Evolutionary conservation across 2,329 filamentous ascomycete species (phyloP).

Genomic region (Waltergamsia citrina): DNA sequence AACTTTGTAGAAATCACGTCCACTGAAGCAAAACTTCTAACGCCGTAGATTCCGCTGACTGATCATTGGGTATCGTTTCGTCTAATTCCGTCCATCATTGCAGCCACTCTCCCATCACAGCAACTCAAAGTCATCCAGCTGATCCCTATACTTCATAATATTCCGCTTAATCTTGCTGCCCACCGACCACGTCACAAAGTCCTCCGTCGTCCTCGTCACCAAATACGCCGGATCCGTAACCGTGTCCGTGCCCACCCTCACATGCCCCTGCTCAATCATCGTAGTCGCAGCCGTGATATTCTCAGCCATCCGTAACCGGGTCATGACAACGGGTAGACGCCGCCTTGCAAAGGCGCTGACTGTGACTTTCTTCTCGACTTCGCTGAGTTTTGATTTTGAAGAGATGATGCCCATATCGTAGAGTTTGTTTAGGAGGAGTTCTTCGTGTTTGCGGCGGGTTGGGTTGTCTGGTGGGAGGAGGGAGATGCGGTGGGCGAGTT

Average conservation of each 20-base stretch:
- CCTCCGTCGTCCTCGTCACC: constrained; percentile 83
- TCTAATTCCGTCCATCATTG: neutral
- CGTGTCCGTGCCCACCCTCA: constrained; percentile 82
- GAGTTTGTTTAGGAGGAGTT: constrained; percentile 81
- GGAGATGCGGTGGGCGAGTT: constrained; percentile 81
- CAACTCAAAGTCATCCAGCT: constrained; percentile 92
- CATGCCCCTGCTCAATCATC: constrained; percentile 90
- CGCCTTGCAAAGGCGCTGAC: constrained; percentile 83
- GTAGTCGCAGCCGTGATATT: constrained; percentile 76
- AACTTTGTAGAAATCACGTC: too few relatives aligned
- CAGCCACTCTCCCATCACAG: constrained; percentile 39
- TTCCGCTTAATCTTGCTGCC: constrained; percentile 96
- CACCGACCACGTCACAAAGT: constrained; percentile 94
- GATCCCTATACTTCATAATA: constrained; percentile 89
- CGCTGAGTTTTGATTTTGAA: constrained; percentile 65
- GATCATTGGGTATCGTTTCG: too few relatives aligned
- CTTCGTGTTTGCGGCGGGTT: constrained; percentile 74
- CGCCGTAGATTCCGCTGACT: too few relatives aligned
- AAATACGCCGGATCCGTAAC: constrained; percentile 85
- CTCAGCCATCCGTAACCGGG: constrained; percentile 82
- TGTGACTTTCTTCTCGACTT: constrained; percentile 80
- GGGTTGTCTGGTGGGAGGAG: constrained; percentile 72
- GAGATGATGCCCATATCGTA: constrained; percentile 85
- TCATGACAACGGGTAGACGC: constrained; percentile 84
- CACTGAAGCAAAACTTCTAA: too few relatives aligned